Evolutionary conservation across 768 basidiomycete genomes (phyloP).

Genomic region (Stropharia rugosoannulata): DNA sequence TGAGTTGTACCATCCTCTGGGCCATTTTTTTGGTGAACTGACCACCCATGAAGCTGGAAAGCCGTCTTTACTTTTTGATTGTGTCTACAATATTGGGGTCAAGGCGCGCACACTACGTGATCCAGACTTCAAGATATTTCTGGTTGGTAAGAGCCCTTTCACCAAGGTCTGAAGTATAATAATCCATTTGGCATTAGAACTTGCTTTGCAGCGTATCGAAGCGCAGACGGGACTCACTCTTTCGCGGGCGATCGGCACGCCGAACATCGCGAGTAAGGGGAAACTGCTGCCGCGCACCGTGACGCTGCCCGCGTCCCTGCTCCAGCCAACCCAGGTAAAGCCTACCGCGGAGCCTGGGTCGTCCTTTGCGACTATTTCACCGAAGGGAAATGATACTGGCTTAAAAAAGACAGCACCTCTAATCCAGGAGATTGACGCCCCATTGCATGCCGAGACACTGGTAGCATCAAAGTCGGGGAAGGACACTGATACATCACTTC

Average conservation of each 20-base stretch:
- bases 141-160: slow-evolving; percentile 52
- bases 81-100: slow-evolving; percentile 58
- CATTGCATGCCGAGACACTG: neutral
- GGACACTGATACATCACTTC: slow-evolving; percentile 8
- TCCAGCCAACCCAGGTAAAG: neutral
- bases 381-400: neutral
- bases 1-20: slow-evolving; percentile 23
- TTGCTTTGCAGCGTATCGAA: slow-evolving; percentile 68
- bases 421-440: slow-evolving; percentile 40
- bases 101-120: slow-evolving; percentile 61
- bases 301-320: slow-evolving; percentile 41
- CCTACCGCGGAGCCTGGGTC: neutral
- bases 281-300: slow-evolving; percentile 57
- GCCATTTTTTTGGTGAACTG: slow-evolving; percentile 1
- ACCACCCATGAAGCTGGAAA: slow-evolving; percentile 56
- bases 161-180: neutral
- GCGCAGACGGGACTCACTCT: slow-evolving; percentile 56
- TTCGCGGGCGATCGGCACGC: slow-evolving; percentile 67
- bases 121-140: slow-evolving; percentile 63
- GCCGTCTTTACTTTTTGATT: slow-evolving; percentile 70
- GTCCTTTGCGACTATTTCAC: neutral
- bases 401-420: slow-evolving; percentile 22
- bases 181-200: slow-evolving; percentile 40
- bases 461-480: slow-evolving; percentile 1
- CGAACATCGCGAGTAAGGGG: slow-evolving; percentile 81